Evolutionary conservation across 495 filamentous ascomycete species (phyloP).

Genomic region (Talaromyces adpressus): DNA sequence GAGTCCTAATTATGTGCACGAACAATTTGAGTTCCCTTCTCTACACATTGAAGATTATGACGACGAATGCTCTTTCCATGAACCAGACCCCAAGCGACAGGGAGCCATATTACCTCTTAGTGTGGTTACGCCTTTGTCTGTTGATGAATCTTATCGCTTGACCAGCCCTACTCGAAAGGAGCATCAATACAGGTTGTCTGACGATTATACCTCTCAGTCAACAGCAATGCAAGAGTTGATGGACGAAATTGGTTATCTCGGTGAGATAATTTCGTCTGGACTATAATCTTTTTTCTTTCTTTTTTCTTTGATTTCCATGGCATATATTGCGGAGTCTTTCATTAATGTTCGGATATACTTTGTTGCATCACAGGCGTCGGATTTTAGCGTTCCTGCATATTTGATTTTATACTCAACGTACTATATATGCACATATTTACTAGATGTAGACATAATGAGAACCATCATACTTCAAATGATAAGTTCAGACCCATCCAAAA

Average conservation of each 20-base stretch:
- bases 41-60: slow-evolving; percentile 32
- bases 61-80: slow-evolving; percentile 14
- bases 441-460: not conserved
- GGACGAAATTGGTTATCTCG: slow-evolving; percentile 46
- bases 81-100: slow-evolving; percentile 40
- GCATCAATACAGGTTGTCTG: slow-evolving; percentile 18
- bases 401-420: not conserved
- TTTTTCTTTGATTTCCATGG: not conserved
- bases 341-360: not conserved
- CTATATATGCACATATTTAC: not conserved
- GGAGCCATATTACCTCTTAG: slow-evolving; percentile 33
- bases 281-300: slow-evolving; percentile 8
- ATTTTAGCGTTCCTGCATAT: not conserved
- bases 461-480: too few relatives aligned
- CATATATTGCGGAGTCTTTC: not conserved
- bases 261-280: slow-evolving; percentile 40
- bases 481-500: too few relatives aligned
- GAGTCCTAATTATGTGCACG: not conserved
- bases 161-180: slow-evolving; percentile 8
- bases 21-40: slow-evolving; percentile 23
- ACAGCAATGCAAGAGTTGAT: slow-evolving; percentile 42
- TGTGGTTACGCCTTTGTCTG: slow-evolving; percentile 5
- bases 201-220: slow-evolving; percentile 16
- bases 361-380: not conserved
- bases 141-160: slow-evolving; percentile 8